A percentile compares a stretch with the other conserved stretches of the same genome.
Conservation (phyloP, 352 stramenopile species). For the Globisporangium camurandrum region DNA sequence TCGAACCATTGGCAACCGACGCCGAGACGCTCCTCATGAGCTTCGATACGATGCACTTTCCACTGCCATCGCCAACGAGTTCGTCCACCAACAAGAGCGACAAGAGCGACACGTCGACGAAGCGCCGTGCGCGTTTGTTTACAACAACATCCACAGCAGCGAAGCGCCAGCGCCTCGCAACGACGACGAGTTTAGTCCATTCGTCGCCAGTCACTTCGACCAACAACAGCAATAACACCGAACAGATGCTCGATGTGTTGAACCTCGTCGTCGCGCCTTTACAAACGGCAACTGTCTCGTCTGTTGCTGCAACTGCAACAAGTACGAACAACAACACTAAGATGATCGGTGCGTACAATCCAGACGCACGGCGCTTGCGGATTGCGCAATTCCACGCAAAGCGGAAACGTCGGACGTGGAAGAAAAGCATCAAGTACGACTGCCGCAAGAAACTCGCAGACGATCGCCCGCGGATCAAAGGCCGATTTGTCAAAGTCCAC, state of each 20-base stretch:
- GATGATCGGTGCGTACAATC: too few relatives aligned
- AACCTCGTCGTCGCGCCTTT: too few relatives aligned
- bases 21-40: constrained; percentile 83
- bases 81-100: constrained; percentile 42
- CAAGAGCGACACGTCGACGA: too few relatives aligned
- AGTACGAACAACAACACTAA: too few relatives aligned
- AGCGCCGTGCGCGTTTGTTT: constrained; percentile 29
- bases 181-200: too few relatives aligned
- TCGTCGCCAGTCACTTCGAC: too few relatives aligned
- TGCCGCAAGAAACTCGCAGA: constrained; percentile 99
- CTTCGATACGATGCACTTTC: constrained; percentile 84
- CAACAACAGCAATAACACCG: too few relatives aligned
- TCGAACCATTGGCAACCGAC: constrained; percentile 32
- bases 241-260: too few relatives aligned
- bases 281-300: too few relatives aligned
- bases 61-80: constrained; percentile 68
- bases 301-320: too few relatives aligned
- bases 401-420: constrained; percentile 90
- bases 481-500: constrained; percentile 99
- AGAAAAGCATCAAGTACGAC: constrained; percentile 98
- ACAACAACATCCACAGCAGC: too few relatives aligned
- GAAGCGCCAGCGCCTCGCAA: constrained; percentile 12
- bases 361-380: constrained; percentile 72
- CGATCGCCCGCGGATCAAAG: constrained; percentile 95
- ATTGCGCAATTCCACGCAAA: constrained; percentile 91